A percentile compares a stretch with the other conserved stretches of the same genome.
phyloP scores from a whole-genome alignment of 1,139 yeast species.

The Blastobotrys petasosporus region DNA sequence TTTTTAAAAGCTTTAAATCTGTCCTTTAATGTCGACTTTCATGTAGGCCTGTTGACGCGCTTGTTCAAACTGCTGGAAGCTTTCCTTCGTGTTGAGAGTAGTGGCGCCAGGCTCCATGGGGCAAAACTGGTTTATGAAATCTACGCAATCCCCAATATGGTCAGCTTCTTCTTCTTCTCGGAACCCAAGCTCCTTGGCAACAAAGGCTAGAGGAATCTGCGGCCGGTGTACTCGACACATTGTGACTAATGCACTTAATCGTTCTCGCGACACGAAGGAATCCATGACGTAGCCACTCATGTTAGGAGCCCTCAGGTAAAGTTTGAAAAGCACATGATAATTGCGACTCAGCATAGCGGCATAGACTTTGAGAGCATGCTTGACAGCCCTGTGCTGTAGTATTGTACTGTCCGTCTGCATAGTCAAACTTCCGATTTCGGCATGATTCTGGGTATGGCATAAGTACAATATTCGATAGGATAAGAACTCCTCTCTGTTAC shows the following conservation, averaged over 20 bases:
- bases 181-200: conserved; percentile 47
- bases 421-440: conserved; percentile 30
- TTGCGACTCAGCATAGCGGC: conserved; percentile 42
- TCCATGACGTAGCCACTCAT: conserved; percentile 42
- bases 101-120: conserved; percentile 7
- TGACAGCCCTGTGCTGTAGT: conserved; percentile 31
- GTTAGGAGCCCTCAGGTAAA: conserved; percentile 39
- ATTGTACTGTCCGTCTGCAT: conserved; percentile 22
- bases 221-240: conserved; percentile 59
- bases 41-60: conserved; percentile 44
- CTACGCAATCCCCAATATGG: conserved; percentile 18
- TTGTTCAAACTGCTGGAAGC: conserved; percentile 43
- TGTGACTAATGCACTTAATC: conserved; percentile 53
- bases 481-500: conserved; percentile 54
- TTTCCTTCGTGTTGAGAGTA: conserved; percentile 35
- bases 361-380: conserved; percentile 43
- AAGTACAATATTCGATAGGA: conserved; percentile 74
- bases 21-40: conserved; percentile 90
- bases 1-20: conserved; percentile 32
- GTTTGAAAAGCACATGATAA: conserved; percentile 48
- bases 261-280: conserved; percentile 48
- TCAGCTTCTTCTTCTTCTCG: conserved; percentile 29
- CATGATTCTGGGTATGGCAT: conserved; percentile 63
- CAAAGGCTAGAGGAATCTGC: conserved; percentile 40
- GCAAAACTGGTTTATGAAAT: conserved; percentile 9